phyloP scores from a whole-genome alignment of 495 filamentous ascomycete genomes.

The Articulospora tetracladia region DNA sequence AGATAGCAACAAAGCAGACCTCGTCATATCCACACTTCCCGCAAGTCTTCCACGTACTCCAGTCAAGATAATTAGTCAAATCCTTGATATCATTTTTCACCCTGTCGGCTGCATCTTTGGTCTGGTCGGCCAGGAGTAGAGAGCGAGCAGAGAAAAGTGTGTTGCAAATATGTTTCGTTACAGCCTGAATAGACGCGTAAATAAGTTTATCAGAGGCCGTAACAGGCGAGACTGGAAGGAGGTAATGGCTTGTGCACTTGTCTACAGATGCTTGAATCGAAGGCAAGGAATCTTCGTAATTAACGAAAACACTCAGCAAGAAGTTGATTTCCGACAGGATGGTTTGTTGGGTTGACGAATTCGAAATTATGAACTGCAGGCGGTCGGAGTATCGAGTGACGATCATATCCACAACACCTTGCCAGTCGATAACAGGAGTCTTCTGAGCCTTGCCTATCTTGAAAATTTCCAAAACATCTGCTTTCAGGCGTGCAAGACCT shows the following conservation, averaged over 20 bases:
- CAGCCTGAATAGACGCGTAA: constrained; percentile 38
- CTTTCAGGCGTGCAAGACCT: constrained; percentile 38
- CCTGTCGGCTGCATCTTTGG: constrained; percentile 11
- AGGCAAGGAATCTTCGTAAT: constrained; percentile 31
- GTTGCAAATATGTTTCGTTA: constrained; percentile 47
- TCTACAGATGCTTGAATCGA: constrained; percentile 32
- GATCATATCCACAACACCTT: constrained; percentile 57
- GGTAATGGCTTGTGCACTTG: constrained; percentile 49
- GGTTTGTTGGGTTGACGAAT: constrained; percentile 27
- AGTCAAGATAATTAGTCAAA: constrained; percentile 49
- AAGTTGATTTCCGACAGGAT: constrained; percentile 40
- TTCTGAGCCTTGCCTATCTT: constrained; percentile 2
- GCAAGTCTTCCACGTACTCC: constrained; percentile 62
- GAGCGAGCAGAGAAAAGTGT: constrained; percentile 40
- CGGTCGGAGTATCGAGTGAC: constrained; percentile 52
- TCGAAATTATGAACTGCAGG: constrained; percentile 42
- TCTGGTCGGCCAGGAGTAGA: constrained; percentile 12
- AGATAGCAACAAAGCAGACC: constrained; percentile 65
- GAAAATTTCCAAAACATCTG: constrained; percentile 39
- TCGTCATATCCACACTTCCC: constrained; percentile 49
- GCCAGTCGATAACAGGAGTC: constrained; percentile 47
- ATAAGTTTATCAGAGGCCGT: constrained; percentile 32
- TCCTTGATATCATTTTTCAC: constrained; percentile 30
- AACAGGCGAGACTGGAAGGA: constrained; percentile 16
- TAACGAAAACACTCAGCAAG: constrained; percentile 46